These are phyloP conservation scores for Favolaschia claudopus DNA, from an alignment of 768 basidiomycete genomes.

Conservation along the genomic window DNA sequence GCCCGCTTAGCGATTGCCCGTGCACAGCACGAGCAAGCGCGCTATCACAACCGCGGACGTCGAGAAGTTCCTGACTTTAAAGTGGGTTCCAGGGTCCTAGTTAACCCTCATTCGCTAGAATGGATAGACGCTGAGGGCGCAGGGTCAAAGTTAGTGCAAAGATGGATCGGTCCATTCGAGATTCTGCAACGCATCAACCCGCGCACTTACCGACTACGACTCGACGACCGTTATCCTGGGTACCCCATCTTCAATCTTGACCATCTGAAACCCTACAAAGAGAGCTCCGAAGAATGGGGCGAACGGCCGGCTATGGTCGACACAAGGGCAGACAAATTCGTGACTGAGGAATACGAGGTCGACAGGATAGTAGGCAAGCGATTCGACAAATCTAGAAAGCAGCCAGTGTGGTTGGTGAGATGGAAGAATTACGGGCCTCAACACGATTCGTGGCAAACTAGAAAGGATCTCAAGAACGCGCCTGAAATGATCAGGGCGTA, in stretches of 20 bases:
- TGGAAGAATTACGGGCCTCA: background rate
- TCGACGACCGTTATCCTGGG: conserved; percentile 7
- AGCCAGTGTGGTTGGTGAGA: background rate
- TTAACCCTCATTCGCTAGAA: conserved; percentile 29
- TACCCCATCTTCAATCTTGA: conserved; percentile 18
- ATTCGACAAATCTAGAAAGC: background rate
- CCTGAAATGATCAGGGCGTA: too few relatives aligned
- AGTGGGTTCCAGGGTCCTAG: conserved; percentile 21
- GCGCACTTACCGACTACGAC: background rate
- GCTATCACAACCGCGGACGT: background rate
- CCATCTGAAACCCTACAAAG: conserved; percentile 19
- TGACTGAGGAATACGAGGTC: background rate
- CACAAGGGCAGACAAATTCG: background rate
- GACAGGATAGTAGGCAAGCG: background rate
- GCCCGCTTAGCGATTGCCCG: too few relatives aligned
- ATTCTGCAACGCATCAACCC: conserved; percentile 24
- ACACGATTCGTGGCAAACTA: background rate
- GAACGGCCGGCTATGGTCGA: background rate
- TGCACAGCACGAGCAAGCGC: background rate
- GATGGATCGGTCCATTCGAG: conserved; percentile 24
- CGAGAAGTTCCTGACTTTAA: background rate
- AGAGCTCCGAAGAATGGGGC: background rate
- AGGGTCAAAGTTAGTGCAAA: conserved; percentile 23
- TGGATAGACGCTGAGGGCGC: conserved; percentile 22
- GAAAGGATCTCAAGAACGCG: too few relatives aligned